Base-by-base conservation (phyloP, 1,284 basidiomycete genomes). In the Leccinum subrobustum region DNA sequence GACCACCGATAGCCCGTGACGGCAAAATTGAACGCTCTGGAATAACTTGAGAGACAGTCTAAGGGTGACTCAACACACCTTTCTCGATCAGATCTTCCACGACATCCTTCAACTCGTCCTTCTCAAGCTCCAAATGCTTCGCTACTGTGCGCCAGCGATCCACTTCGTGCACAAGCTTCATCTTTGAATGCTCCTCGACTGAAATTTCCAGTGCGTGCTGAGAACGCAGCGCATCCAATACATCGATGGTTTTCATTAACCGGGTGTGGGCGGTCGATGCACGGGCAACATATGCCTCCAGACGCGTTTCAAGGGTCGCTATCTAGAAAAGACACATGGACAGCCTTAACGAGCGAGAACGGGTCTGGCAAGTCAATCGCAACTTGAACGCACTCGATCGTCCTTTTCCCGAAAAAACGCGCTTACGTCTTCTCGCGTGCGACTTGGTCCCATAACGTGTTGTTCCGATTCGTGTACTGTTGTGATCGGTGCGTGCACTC, bases 21-120 rank as follows among this genome's bases (percentile, higher is more conserved):
- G 11, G 54, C 56, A 53, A 11, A 48, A 60, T 44, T 37, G 20
- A 56, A 65, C 20, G 29, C 31, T 29, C 31, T 23, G 29, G 20
- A 31, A 54, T 47, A 51, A 52, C 23, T 9, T 2, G 27, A 4
- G 12, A 48, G 39, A 51, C 14, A 44, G n/a, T n/a, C n/a, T n/a
- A n/a, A n/a, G 33, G 4, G 11, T 20, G 27, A 18, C 3, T 29
- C 31, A 18, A 67, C 79, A 53, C 66, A 87, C 87, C 83, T 83
- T 84, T 85, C 67, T 83, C 77, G 18, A 86, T 78, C 50, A 88
- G 71, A 61, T 79, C 73, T 50, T 79, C 66, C 1, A 88, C 82
- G 6, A 78, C 83, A 54, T 83, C 83, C 62, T 78, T 76, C 67
- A 84, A 68, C 57, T 85, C 82, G 64, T 86, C 83, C 61, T 75